Evolutionary conservation across 192 early-diverging fungal genomes (phyloP).

Genomic region (Chytriomyces sp.): DNA sequence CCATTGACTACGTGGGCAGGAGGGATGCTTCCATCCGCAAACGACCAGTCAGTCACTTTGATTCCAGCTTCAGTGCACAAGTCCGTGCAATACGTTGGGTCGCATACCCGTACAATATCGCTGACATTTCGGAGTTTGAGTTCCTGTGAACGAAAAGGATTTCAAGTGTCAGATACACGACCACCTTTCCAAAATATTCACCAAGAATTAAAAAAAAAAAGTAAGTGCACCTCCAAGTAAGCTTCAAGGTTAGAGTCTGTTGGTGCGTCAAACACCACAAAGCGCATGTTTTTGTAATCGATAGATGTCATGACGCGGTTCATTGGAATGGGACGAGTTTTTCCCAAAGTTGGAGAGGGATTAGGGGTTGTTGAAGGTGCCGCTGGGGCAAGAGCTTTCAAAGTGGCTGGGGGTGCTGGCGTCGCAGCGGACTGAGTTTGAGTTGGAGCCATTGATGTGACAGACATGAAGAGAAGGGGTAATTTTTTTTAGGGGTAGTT

Average conservation of each 20-base stretch:
- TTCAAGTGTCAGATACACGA: neutral
- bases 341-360: conserved; percentile 37
- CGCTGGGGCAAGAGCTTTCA: conserved; percentile 55
- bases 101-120: conserved; percentile 84
- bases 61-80: conserved; percentile 62
- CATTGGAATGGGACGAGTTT: conserved; percentile 9
- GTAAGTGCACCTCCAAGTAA: conserved; percentile 63
- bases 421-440: too few relatives aligned
- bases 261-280: conserved; percentile 81
- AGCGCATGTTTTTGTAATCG: conserved; percentile 71
- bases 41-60: conserved; percentile 53
- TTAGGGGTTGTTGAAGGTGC: conserved; percentile 39
- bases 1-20: conserved; percentile 63
- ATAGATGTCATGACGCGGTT: conserved; percentile 44
- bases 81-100: conserved; percentile 76
- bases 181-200: neutral
- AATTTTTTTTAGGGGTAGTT: too few relatives aligned
- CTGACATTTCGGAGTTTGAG: conserved; percentile 67
- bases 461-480: too few relatives aligned
- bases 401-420: neutral
- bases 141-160: conserved; percentile 56
- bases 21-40: conserved; percentile 52
- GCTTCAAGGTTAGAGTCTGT: conserved; percentile 71
- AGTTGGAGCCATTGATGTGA: too few relatives aligned
- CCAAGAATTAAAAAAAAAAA: neutral